Evolutionary conservation across 1,284 basidiomycete species (phyloP).

Genomic region (Ceratobasidium sp.): DNA sequence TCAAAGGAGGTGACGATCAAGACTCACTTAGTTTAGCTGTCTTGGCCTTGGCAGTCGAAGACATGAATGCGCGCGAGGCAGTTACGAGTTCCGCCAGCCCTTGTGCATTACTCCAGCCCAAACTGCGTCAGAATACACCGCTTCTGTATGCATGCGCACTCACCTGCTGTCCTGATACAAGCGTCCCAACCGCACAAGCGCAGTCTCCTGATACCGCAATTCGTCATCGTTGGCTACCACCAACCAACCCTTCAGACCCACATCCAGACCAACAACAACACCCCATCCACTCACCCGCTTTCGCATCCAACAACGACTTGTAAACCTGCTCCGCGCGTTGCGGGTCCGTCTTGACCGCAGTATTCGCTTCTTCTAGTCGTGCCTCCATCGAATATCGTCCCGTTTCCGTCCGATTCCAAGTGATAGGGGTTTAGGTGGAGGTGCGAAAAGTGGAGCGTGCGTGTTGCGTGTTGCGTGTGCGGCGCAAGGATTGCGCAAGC

Average conservation of each 20-base stretch:
- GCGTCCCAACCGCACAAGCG: slow-evolving; percentile 87
- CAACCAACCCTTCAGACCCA: not conserved
- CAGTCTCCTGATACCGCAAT: slow-evolving; percentile 85
- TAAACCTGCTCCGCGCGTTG: slow-evolving; percentile 70
- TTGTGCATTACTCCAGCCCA: slow-evolving; percentile 74
- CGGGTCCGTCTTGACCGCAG: slow-evolving; percentile 55
- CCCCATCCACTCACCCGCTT: slow-evolving; percentile 53
- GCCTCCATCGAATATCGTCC: slow-evolving; percentile 14
- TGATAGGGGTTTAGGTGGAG: not conserved
- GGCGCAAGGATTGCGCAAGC: slow-evolving; percentile 52
- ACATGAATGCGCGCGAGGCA: slow-evolving; percentile 89
- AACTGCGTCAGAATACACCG: not conserved
- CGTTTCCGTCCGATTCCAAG: slow-evolving; percentile 22
- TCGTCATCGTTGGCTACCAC: slow-evolving; percentile 63
- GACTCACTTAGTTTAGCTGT: slow-evolving; percentile 93
- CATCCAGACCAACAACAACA: not conserved
- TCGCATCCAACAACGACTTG: slow-evolving; percentile 66
- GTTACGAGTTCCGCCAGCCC: slow-evolving; percentile 90
- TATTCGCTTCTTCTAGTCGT: slow-evolving; percentile 57
- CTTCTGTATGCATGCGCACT: slow-evolving; percentile 52
- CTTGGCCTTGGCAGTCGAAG: slow-evolving; percentile 96
- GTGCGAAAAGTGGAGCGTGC: not conserved
- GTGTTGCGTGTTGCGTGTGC: slow-evolving; percentile 17
- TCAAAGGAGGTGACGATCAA: not conserved
- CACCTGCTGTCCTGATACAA: slow-evolving; percentile 89